These are phyloP conservation scores for Mycena alexandri DNA, from an alignment of 768 basidiomycete species.

Conservation along the genomic window DNA sequence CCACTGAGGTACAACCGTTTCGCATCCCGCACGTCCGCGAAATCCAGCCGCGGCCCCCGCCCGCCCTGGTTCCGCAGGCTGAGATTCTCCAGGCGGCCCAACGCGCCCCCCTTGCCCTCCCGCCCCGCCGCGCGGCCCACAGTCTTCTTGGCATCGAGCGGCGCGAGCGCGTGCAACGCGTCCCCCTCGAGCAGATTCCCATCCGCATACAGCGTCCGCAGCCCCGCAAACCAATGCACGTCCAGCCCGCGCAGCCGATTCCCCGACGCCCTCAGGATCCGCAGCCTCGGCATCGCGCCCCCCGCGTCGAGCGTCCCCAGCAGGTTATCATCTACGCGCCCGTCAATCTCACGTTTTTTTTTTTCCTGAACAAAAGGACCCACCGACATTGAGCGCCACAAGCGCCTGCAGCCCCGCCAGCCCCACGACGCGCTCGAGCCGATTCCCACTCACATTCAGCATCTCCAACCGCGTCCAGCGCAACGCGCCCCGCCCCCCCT, in stretches of 20 bases:
- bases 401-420: slow-evolving; percentile 73
- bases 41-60: slow-evolving; percentile 74
- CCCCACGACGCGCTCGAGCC: slow-evolving; percentile 68
- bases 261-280: slow-evolving; percentile 87
- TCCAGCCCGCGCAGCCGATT: slow-evolving; percentile 82
- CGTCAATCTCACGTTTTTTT: no score
- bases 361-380: no score
- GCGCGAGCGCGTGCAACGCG: slow-evolving; percentile 34
- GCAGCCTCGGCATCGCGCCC: slow-evolving; percentile 72
- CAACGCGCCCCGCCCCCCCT: slow-evolving; percentile 53
- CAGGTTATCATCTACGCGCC: slow-evolving; percentile 75
- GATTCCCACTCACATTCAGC: slow-evolving; percentile 86
- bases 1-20: slow-evolving; percentile 96
- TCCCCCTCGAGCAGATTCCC: slow-evolving; percentile 69
- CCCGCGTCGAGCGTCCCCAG: slow-evolving; percentile 68
- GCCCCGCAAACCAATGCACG: slow-evolving; percentile 69
- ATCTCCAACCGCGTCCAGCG: slow-evolving; percentile 85
- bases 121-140: slow-evolving; percentile 28
- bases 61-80: slow-evolving; percentile 92
- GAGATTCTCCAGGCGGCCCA: slow-evolving; percentile 85
- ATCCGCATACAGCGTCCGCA: slow-evolving; percentile 95
- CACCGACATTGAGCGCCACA: slow-evolving; percentile 86
- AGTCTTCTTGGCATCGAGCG: slow-evolving; percentile 20
- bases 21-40: slow-evolving; percentile 87
- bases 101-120: slow-evolving; percentile 47